A percentile compares a stretch with the other conserved stretches of the same genome.
Conservation (phyloP, 129 eudicot species). For the Lonicera japonica region DNA sequence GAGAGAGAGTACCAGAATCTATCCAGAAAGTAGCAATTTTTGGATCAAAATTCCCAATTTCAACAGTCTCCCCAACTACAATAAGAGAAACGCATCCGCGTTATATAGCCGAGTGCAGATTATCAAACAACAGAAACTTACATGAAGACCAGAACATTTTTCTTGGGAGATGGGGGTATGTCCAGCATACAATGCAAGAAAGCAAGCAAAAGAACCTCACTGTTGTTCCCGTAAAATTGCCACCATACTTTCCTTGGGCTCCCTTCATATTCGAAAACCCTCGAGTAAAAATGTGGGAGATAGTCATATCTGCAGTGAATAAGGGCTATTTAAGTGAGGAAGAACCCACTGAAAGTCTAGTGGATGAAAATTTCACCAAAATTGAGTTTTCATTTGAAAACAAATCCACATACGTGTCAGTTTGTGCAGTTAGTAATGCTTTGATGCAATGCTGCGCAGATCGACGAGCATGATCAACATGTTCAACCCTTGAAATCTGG, state of each 20-base stretch:
- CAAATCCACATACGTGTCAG: constrained; percentile 31
- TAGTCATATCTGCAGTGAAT: constrained; percentile 53
- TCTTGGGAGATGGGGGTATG: no score
- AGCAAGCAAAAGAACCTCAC: constrained; percentile 19
- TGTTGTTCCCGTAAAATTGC: constrained; percentile 94
- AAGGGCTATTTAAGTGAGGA: neutral
- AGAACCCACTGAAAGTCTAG: neutral
- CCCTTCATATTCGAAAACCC: constrained; percentile 92
- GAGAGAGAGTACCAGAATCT: constrained; percentile 70
- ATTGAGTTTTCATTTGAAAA: neutral
- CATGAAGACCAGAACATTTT: no score
- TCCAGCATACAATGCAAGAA: no score
- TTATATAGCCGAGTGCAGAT: neutral
- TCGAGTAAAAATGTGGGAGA: constrained; percentile 87
- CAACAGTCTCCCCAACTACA: constrained; percentile 85
- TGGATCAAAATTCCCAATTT: constrained; percentile 90
- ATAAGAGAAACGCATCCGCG: constrained; percentile 3
- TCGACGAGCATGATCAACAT: constrained; percentile 97
- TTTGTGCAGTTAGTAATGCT: constrained; percentile 69
- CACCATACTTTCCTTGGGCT: constrained; percentile 97
- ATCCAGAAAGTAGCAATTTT: constrained; percentile 94
- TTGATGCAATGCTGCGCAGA: constrained; percentile 91
- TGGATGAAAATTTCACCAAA: neutral
- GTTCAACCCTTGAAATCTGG: constrained; percentile 83
- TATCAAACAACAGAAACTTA: neutral